A percentile compares a stretch with the other conserved stretches of the same genome.
phyloP scores from a whole-genome alignment of 306 rosid genomes.

The Vigna radiata region DNA sequence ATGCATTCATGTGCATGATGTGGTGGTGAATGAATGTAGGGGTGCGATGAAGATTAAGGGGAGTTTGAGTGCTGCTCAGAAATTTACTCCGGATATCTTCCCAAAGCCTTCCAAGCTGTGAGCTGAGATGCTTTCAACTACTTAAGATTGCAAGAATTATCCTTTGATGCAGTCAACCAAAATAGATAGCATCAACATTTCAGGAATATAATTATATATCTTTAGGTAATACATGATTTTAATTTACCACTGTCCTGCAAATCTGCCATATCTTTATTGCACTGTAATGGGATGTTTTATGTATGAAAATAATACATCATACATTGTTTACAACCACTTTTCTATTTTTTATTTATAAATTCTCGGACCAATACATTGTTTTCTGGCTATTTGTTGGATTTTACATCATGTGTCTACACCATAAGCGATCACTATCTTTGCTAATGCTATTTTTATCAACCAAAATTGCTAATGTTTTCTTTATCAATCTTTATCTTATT shows the following conservation, averaged over 20 bases:
- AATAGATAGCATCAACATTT: slow-evolving; percentile 25
- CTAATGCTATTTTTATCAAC: neutral
- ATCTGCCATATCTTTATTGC: slow-evolving; percentile 29
- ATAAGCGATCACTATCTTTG: neutral
- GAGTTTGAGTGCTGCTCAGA: slow-evolving; percentile 85
- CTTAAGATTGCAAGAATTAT: slow-evolving; percentile 28
- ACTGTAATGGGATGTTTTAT: slow-evolving; percentile 30
- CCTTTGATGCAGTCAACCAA: slow-evolving; percentile 27
- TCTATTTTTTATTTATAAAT: neutral
- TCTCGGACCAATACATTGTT: neutral
- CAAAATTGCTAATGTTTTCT: too few relatives aligned
- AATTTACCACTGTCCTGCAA: slow-evolving; percentile 23
- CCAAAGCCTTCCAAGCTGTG: slow-evolving; percentile 96
- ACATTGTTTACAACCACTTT: neutral
- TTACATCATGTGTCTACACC: neutral
- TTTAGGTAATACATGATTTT: slow-evolving; percentile 33
- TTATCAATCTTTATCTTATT: neutral
- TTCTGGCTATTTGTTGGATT: too few relatives aligned
- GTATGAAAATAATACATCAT: slow-evolving; percentile 4
- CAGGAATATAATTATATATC: slow-evolving; percentile 28
- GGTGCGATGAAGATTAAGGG: slow-evolving; percentile 93
- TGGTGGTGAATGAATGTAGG: slow-evolving; percentile 52
- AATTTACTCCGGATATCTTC: slow-evolving; percentile 89
- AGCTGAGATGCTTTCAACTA: slow-evolving; percentile 41
- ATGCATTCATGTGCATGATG: slow-evolving; percentile 5